Evolutionary conservation across 306 rosid genomes (phyloP).

Genomic region (Quercus rubra): DNA sequence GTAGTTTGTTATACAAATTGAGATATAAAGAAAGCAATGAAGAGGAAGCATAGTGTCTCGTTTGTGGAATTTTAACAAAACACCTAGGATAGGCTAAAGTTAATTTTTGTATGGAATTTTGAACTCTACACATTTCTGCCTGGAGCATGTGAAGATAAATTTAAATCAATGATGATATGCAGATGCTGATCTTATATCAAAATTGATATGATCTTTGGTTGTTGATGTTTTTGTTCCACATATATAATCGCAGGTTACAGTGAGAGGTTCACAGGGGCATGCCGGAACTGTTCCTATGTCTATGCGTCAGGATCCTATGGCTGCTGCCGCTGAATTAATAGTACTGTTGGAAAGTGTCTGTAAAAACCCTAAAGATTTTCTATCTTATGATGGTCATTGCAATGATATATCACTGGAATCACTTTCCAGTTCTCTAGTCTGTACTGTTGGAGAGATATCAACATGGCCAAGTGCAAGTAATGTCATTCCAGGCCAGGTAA

Average conservation of each 20-base stretch:
- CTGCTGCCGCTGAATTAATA: conserved; percentile 81
- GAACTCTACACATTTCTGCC: not conserved
- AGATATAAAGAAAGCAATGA: too few species aligned
- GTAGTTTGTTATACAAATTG: too few species aligned
- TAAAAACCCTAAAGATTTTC: conserved; percentile 67
- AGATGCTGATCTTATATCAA: not conserved
- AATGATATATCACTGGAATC: conserved; percentile 53
- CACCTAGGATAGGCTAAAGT: not conserved
- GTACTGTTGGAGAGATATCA: conserved; percentile 95
- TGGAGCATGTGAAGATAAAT: not conserved
- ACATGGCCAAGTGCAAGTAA: conserved; percentile 99
- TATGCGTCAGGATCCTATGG: conserved; percentile 91
- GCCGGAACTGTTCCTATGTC: conserved; percentile 98
- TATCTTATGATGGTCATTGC: conserved; percentile 70
- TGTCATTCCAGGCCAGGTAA: conserved; percentile 98
- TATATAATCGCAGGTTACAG: conserved; percentile 61
- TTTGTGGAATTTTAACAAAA: not conserved
- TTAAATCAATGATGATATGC: not conserved
- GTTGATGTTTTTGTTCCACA: not conserved
- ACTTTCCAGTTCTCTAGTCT: conserved; percentile 86
- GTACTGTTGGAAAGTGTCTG: conserved; percentile 72
- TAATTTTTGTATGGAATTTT: not conserved
- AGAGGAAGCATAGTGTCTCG: too few species aligned
- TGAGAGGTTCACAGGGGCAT: conserved; percentile 92
- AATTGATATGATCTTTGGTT: not conserved